Conservation (phyloP, 2,329 filamentous ascomycete genomes). For the Fusarium sp. region DNA sequence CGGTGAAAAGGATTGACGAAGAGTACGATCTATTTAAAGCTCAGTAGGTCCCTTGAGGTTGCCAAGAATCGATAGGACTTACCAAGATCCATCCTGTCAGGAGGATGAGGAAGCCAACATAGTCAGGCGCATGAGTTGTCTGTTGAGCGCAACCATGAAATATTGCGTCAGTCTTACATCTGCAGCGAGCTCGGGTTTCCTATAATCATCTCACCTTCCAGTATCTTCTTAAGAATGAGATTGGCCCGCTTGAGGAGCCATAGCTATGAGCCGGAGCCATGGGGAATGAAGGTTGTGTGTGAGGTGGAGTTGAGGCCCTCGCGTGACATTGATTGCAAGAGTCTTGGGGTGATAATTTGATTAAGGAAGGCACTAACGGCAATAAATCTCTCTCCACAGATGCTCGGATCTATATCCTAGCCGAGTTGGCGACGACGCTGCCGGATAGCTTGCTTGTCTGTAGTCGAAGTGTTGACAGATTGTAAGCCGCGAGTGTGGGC, state of each 20-base stretch:
- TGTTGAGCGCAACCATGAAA: conserved; percentile 50
- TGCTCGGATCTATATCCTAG: not conserved
- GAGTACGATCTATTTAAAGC: conserved; percentile 47
- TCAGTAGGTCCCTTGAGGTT: conserved; percentile 10
- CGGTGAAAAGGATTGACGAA: conserved; percentile 88
- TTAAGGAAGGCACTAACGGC: no score
- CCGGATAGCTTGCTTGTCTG: not conserved
- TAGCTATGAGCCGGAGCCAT: conserved; percentile 49
- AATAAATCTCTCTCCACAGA: not conserved
- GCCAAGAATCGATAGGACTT: conserved; percentile 40
- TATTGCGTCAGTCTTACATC: not conserved
- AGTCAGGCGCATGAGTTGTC: conserved; percentile 91
- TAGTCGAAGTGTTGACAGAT: conserved; percentile 25
- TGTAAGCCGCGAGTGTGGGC: not conserved
- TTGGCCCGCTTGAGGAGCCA: conserved; percentile 37
- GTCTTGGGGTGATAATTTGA: not conserved
- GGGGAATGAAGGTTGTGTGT: conserved; percentile 10
- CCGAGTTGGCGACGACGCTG: not conserved
- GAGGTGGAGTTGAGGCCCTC: conserved; percentile 13
- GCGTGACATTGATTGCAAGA: conserved; percentile 26
- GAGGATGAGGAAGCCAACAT: conserved; percentile 83
- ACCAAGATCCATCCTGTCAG: conserved; percentile 77
- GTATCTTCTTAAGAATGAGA: conserved; percentile 57
- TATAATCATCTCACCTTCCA: conserved; percentile 60
- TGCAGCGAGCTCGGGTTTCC: not conserved